A percentile compares a stretch with the other conserved stretches of the same genome.
Evolutionary conservation across 441 rosid species (phyloP).

Genomic region (Euphorbia corollata): DNA sequence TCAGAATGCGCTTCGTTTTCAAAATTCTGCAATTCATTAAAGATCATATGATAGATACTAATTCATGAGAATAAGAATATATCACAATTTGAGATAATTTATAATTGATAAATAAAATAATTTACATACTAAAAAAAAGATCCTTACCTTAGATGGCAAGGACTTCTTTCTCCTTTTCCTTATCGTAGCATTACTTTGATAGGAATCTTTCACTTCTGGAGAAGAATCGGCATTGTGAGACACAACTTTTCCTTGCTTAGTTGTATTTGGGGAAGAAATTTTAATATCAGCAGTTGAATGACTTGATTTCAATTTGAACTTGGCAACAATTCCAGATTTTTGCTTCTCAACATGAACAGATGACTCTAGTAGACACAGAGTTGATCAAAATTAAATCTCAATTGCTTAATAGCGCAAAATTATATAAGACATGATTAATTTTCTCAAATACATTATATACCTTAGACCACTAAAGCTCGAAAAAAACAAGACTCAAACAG

Average conservation of each 20-base stretch:
- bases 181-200: constrained; percentile 34
- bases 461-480: background rate
- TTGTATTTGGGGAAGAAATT: constrained; percentile 29
- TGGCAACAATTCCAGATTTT: constrained; percentile 35
- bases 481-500: background rate
- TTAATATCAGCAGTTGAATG: constrained; percentile 42
- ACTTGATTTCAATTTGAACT: constrained; percentile 42
- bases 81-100: background rate
- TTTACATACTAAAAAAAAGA: constrained; percentile 15
- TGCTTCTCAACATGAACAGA: constrained; percentile 60
- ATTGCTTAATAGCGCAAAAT: constrained; percentile 6
- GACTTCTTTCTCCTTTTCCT: constrained; percentile 54
- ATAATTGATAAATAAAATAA: background rate
- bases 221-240: constrained; percentile 26
- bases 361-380: constrained; percentile 42
- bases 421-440: background rate
- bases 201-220: constrained; percentile 42
- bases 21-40: constrained; percentile 40
- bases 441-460: background rate
- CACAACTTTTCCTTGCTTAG: constrained; percentile 35
- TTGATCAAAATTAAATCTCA: constrained; percentile 16
- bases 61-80: constrained; percentile 18
- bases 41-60: constrained; percentile 28
- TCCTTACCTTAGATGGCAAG: constrained; percentile 51
- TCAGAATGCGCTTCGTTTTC: constrained; percentile 43